Evolutionary conservation across 768 basidiomycete species (phyloP).

Genomic region (Dioszegia crocea): DNA sequence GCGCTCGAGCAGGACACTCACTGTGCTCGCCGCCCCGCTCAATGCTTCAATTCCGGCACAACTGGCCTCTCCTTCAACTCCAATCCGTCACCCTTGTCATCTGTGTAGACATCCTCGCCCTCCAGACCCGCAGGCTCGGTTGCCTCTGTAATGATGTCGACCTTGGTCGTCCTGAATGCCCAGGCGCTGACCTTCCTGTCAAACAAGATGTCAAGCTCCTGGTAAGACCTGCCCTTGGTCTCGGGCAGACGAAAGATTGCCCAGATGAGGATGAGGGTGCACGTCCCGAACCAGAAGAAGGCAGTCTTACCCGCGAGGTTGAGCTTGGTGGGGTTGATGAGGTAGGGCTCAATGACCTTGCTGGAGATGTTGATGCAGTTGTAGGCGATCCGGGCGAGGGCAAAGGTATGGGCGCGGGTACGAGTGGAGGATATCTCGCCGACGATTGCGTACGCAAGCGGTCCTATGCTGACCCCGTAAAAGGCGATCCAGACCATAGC

Average conservation of each 20-base stretch:
- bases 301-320: constrained; percentile 25
- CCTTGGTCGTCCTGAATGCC: background rate
- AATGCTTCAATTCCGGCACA: too few species aligned
- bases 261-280: constrained; percentile 29
- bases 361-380: constrained; percentile 4
- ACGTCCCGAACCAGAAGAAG: constrained; percentile 18
- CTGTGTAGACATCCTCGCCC: too few species aligned
- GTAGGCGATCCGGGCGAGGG: constrained; percentile 28
- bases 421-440: constrained; percentile 47
- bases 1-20: too few species aligned
- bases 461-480: background rate
- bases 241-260: constrained; percentile 39
- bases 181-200: constrained; percentile 17
- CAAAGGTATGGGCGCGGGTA: constrained; percentile 46
- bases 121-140: too few species aligned
- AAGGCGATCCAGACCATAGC: background rate
- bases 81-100: too few species aligned
- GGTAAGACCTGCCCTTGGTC: constrained; percentile 33
- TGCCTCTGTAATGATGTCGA: background rate
- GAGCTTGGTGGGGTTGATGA: constrained; percentile 34
- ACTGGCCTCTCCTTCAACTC: too few species aligned
- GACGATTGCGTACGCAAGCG: constrained; percentile 39
- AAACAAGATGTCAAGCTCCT: constrained; percentile 52
- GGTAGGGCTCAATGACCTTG: constrained; percentile 32
- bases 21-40: too few species aligned